phyloP scores from a whole-genome alignment of 2,329 filamentous ascomycete genomes.

The Claviceps sp. region DNA sequence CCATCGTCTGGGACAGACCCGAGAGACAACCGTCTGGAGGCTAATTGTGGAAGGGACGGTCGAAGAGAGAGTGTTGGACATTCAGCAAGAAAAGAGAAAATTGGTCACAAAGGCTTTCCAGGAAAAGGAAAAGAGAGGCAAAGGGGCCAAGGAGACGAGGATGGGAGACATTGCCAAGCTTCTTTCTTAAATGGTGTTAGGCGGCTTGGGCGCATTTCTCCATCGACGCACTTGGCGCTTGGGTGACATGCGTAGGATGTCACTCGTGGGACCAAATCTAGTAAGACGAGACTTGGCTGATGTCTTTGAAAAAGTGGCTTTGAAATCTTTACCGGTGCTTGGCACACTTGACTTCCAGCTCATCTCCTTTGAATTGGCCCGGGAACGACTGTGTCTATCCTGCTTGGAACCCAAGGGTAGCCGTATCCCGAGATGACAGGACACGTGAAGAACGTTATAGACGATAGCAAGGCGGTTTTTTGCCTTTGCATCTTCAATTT shows the following conservation, averaged over 20 bases:
- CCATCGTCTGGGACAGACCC: slow-evolving; percentile 70
- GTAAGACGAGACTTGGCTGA: neutral
- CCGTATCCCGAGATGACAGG: neutral
- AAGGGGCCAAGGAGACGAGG: slow-evolving; percentile 43
- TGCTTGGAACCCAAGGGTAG: neutral
- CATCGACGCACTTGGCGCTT: neutral
- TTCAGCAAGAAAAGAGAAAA: slow-evolving; percentile 67
- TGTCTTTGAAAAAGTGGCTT: no score
- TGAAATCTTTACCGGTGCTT: no score
- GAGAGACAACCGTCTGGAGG: slow-evolving; percentile 65
- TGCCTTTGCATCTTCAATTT: neutral
- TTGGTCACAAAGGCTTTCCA: slow-evolving; percentile 68
- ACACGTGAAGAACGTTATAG: neutral
- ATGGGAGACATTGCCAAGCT: slow-evolving; percentile 42
- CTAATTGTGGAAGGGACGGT: slow-evolving; percentile 70
- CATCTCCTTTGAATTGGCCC: no score
- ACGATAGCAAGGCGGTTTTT: neutral
- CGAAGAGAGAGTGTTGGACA: slow-evolving; percentile 66
- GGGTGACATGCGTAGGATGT: no score
- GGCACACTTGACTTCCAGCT: no score
- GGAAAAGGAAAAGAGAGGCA: slow-evolving; percentile 43
- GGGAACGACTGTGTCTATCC: neutral
- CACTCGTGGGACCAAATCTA: neutral
- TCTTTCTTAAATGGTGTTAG: slow-evolving; percentile 16
- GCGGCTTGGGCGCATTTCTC: neutral